Conservation (phyloP, 306 rosid genomes). For the Trifolium dubium region DNA sequence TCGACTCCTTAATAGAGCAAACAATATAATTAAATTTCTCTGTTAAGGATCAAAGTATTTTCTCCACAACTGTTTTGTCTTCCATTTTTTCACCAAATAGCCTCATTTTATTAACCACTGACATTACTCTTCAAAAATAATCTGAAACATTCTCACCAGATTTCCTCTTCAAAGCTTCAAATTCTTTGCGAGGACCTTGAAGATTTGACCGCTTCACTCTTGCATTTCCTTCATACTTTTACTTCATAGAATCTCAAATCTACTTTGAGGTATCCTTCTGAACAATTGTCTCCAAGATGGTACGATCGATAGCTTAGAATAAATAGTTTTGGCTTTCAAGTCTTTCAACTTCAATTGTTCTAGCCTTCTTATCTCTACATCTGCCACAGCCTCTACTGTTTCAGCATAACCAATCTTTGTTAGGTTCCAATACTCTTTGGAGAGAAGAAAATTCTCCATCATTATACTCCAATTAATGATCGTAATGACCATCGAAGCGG, state of each 20-base stretch:
- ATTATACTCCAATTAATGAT: slow-evolving; percentile 2
- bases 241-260: too few species aligned
- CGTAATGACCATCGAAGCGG: neutral
- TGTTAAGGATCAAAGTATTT: neutral
- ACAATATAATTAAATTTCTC: neutral
- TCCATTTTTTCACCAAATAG: neutral
- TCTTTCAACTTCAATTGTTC: neutral
- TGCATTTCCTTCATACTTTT: too few species aligned
- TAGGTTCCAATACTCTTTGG: neutral
- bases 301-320: neutral
- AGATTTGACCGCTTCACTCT: neutral
- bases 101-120: neutral
- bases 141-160: neutral
- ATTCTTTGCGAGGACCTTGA: neutral
- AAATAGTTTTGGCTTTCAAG: neutral
- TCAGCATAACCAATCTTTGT: neutral
- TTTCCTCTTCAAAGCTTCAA: neutral
- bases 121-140: neutral
- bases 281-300: neutral
- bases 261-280: neutral
- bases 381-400: neutral
- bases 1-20: neutral
- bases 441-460: neutral
- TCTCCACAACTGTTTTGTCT: neutral
- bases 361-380: neutral